Base-by-base conservation (phyloP, 495 filamentous ascomycete species). In the Achaetomiella virescens region DNA sequence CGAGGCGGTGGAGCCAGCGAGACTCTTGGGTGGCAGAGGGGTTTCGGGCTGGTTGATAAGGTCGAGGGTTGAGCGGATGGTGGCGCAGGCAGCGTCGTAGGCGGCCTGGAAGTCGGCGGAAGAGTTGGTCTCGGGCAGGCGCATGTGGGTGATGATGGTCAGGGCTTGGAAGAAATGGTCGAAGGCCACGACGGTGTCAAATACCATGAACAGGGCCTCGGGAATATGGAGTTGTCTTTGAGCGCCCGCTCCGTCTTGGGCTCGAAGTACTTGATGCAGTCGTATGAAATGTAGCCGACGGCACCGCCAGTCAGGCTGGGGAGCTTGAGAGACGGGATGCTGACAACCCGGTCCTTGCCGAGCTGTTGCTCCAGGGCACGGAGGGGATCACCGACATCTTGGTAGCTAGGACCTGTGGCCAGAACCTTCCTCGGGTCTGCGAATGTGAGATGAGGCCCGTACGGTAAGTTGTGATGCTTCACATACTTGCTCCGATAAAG, bases 201-300 rank as follows among this genome's bases (percentile, higher is more conserved):
- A 97, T 21, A 98, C 79, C 93, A 98, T 98, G 72, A 98, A 98
- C 2, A 98, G 74, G 14, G 88, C 89, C 74, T 98, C 93, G 2
- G 93, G 93, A 18, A 96, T 87, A 41, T 85, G 73, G 17, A 97
- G 2, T 92, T 75, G 73, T 98, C 93, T 71, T 92, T 88, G 75
- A 96, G 83, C 3, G 85, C 81, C 40, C 91, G 82, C 17, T 82
- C 84, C 1, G 93, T 96, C 76, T 87, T 90, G 29, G 93, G 93
- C 75, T 98, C 93, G 60, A 98, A 98, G 71, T 98, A 98, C 66
- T 84, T 84, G 58, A 98, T 87, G 70, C 93, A 98, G 69, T 98
- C 93, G 68, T 97, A 98, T 37, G 90, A 90, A 6, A 98, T 88
- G 67, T 97, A 98, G 54, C 93, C 93, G 64, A 98, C 86, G 2